phyloP scores from a whole-genome alignment of 495 filamentous ascomycete species.

The Neurospora tetraspora region DNA sequence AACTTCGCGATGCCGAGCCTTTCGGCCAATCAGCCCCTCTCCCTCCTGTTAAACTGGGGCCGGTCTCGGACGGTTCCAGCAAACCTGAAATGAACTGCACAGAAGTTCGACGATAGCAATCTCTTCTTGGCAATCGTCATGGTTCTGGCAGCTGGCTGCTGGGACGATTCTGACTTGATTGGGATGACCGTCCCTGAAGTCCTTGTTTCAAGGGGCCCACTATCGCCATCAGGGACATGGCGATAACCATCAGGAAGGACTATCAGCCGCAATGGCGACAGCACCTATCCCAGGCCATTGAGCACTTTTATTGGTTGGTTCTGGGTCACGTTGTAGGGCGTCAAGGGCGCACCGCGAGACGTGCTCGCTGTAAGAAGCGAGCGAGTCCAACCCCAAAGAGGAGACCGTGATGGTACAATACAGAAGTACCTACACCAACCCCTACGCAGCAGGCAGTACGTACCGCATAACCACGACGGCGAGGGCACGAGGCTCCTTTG shows the following conservation, averaged over 20 bases:
- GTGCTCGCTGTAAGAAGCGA: background rate
- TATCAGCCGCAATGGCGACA: background rate
- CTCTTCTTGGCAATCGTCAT: background rate
- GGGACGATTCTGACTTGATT: background rate
- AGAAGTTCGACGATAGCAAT: background rate
- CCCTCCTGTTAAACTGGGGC: background rate
- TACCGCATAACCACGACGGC: background rate
- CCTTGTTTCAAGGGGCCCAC: constrained; percentile 9
- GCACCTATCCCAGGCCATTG: background rate
- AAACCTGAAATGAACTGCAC: background rate
- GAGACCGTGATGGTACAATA: background rate
- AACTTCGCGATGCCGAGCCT: background rate
- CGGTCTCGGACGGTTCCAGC: background rate
- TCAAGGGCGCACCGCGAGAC: background rate
- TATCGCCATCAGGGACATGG: constrained; percentile 2
- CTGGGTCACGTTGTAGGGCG: background rate
- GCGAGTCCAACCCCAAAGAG: background rate
- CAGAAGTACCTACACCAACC: background rate
- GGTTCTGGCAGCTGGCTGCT: background rate
- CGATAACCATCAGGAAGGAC: background rate
- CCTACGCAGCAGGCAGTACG: background rate
- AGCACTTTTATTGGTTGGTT: background rate
- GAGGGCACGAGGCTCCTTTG: background rate
- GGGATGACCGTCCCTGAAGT: background rate
- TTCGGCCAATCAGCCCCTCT: background rate